A percentile compares a stretch with the other conserved stretches of the same genome.
phyloP scores from a whole-genome alignment of 2,329 filamentous ascomycete species.

The Apiospora kogelbergensis region DNA sequence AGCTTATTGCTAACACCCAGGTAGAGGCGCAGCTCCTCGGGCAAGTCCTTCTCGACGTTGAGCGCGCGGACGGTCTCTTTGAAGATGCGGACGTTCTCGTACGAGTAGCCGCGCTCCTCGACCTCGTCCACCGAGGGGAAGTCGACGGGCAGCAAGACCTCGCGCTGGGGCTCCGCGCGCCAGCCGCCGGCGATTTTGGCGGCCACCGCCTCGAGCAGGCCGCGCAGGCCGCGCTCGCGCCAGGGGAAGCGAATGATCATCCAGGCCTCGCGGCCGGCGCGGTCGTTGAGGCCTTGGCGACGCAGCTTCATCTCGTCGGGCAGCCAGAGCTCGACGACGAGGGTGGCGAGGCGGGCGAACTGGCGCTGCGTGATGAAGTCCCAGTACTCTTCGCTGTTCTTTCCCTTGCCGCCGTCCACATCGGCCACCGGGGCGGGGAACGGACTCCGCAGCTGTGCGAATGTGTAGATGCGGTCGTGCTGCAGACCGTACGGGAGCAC shows the following conservation, averaged over 20 bases:
- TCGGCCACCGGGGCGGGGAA: conserved; percentile 46
- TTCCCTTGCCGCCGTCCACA: conserved; percentile 31
- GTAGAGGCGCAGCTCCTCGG: conserved; percentile 62
- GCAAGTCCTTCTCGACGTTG: conserved; percentile 58
- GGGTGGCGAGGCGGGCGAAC: conserved; percentile 68
- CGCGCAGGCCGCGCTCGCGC: conserved; percentile 48
- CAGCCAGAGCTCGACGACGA: conserved; percentile 68
- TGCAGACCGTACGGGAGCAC: conserved; percentile 70
- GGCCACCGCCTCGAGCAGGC: conserved; percentile 42
- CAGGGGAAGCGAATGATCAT: conserved; percentile 68
- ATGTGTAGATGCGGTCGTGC: conserved; percentile 80
- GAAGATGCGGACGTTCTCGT: conserved; percentile 66
- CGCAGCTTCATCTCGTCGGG: conserved; percentile 60
- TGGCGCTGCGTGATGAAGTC: conserved; percentile 70
- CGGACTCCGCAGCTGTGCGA: conserved; percentile 65
- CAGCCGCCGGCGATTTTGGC: conserved; percentile 53
- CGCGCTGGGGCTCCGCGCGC: conserved; percentile 55
- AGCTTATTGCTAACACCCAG: conserved; percentile 67
- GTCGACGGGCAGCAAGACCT: conserved; percentile 66
- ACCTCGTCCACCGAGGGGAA: conserved; percentile 60
- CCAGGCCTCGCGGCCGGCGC: conserved; percentile 49
- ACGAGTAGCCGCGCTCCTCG: conserved; percentile 56
- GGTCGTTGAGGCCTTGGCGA: conserved; percentile 50
- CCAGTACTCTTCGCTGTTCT: conserved; percentile 52
- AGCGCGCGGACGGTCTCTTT: conserved; percentile 55